Percentiles rank a stretch among this genome's conserved stretches.
phyloP scores from a whole-genome alignment of 2,329 filamentous ascomycete genomes.

The Pseudopithomyces chartarum region DNA sequence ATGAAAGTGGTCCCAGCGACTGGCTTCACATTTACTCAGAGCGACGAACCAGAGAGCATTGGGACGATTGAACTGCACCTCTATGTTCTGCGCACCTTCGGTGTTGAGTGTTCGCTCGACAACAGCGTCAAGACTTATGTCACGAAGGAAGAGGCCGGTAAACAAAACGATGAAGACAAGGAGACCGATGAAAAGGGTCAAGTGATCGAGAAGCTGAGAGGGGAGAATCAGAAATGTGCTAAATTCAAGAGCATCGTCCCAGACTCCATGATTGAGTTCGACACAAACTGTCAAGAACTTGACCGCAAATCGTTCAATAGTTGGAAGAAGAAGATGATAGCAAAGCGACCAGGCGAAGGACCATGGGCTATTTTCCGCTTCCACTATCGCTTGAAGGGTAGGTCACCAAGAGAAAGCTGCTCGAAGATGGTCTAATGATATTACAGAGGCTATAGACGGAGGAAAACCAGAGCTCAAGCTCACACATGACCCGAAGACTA shows the following conservation, averaged over 20 bases:
- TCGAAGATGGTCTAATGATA: background rate
- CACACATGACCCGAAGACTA: conserved; percentile 15
- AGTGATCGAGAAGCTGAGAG: background rate
- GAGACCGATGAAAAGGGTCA: background rate
- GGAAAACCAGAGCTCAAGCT: conserved; percentile 5
- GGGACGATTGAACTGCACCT: conserved; percentile 41
- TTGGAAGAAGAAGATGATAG: conserved; percentile 16
- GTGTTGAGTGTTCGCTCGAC: conserved; percentile 17
- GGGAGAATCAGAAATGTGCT: background rate
- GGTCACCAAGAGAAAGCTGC: background rate
- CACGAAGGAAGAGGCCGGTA: background rate
- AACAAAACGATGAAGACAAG: background rate
- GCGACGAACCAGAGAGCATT: conserved; percentile 21
- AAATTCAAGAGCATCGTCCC: conserved; percentile 25
- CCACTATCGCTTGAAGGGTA: conserved; percentile 45
- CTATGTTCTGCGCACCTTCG: conserved; percentile 28
- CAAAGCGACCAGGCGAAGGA: conserved; percentile 36
- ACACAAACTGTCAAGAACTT: conserved; percentile 19
- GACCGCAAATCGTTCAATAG: conserved; percentile 11
- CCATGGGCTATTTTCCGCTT: conserved; percentile 50
- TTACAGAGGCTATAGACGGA: conserved; percentile 22
- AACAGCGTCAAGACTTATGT: conserved; percentile 19
- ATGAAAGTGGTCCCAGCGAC: conserved; percentile 90
- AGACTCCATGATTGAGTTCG: conserved; percentile 26
- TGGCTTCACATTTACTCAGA: conserved; percentile 3